Evolutionary conservation across 1,139 yeast genomes (phyloP), one percentile per base, ranked within the genome.

Genomic region (Magnusiomyces fungicola): DNA sequence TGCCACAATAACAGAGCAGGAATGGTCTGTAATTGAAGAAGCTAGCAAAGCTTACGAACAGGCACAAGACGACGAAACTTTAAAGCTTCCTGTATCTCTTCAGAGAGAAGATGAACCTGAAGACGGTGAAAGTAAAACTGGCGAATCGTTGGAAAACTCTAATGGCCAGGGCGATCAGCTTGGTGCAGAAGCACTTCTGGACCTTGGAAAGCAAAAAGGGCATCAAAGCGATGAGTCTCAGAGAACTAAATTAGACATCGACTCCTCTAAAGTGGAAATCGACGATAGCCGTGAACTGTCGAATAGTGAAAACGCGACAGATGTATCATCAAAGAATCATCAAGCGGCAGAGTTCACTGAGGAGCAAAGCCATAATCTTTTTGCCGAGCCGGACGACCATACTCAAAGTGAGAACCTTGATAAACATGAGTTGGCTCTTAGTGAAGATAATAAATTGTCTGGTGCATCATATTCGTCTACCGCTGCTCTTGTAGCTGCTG

Each of bases 101-200:
- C 12, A 3, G 18, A 16, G 22, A 3, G 21, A 37, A 37, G 27
- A 37, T 21, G 23, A 19, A 9, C 10, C 23, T 12, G 23, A 36
- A 16, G 23, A 4, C 10, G 23, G 6, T 7, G 40, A 16, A 19
- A 14, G 6, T 4, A 14, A 12, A 4, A 19, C 4, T 16, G 27
- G 4, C n/a, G 27, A 37, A 37, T 18, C 23, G 7, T 12, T 25
- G 7, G 29, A 32, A 18, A 34, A 16, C 32, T 18, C 36, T 18
- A 5, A 19, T 22, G 22, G 32, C 38, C 48, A 41, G 9, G 49
- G 50, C 23, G 48, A 44, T 19, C 47, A 49, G 18, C 33, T 46
- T 9, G 54, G 54, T 14, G 68, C 64, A 7, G 62, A 62, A 50
- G 69, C 67, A 4, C 55, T 63, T 18, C 51, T 64, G 30, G 64